Base-by-base conservation (phyloP, 192 early-diverging fungal species). In the Rhizoclosmatium globosum region DNA sequence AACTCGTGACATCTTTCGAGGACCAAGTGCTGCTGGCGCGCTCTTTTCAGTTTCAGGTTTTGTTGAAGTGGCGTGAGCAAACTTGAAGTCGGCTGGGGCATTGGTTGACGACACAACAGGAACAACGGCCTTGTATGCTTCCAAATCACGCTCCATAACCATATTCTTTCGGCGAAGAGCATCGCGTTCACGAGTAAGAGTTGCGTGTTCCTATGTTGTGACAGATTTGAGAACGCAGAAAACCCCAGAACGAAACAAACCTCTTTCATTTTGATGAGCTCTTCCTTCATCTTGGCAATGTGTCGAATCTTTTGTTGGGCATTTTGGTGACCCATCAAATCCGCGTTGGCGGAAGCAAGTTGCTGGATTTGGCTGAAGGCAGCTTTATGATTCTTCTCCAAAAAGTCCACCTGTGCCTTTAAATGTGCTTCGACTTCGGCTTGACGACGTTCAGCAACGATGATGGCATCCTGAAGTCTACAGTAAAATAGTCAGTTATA, bases 291-390 rank as follows among this genome's bases (percentile, higher is more conserved):
- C 38, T 85, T 80, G 6, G 79, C 74, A 23, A 88, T 70, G 64
- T 86, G 87, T 47, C 72, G 82, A 58, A 88, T 88, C 71, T 84
- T 88, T 78, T 88, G 87, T 9, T 81, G 77, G 9, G 45, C 47
- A 64, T 88, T 88, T 53, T 74, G 67, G 68, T 88, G 87, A 6
- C 87, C 87, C 75, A 87, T 79, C 53, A 88, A 58, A 15, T 82
- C 77, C 2, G 87, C 87, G 58, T 87, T 88, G 57, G 81, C 56
- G 42, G 82, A 78, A 15, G 74, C 68, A 2, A 86, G 58, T 48
- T 83, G 70, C 56, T 83, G 76, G 68, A 87, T 70, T 64, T 88
- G 85, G 57, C n/a, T 50, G 42, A 70, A 69, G 21, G 66, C 76
- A 11, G 44, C 67, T 38, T 68, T 69, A 50, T 78, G 70, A 44